Conservation (phyloP, 2,329 filamentous ascomycete genomes). For the Fusarium sp. region DNA sequence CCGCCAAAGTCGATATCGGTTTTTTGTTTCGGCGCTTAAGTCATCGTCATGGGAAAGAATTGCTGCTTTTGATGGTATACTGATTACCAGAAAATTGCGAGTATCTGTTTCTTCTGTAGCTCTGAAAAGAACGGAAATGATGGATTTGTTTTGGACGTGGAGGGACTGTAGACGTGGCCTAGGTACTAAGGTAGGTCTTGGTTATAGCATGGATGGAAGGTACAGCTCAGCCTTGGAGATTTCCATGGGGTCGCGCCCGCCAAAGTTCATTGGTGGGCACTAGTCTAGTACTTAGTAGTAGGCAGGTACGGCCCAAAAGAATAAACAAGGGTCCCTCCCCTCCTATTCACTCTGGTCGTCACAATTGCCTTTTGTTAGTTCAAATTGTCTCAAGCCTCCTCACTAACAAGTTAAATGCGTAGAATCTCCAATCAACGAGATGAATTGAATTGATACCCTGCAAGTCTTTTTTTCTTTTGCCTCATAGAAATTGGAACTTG, state of each 20-base stretch:
- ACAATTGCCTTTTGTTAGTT: slow-evolving; percentile 10
- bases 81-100: not conserved
- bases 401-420: not conserved
- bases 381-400: not conserved
- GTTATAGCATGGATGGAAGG: not conserved
- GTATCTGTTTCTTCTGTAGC: not conserved
- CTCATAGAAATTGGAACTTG: not conserved
- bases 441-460: not conserved
- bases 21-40: slow-evolving; percentile 29
- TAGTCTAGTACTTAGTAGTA: not conserved
- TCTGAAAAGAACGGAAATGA: slow-evolving; percentile 12
- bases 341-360: slow-evolving; percentile 9
- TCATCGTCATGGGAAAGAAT: slow-evolving; percentile 24
- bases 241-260: slow-evolving; percentile 15
- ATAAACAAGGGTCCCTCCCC: slow-evolving; percentile 3
- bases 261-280: slow-evolving; percentile 41
- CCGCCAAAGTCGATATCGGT: slow-evolving; percentile 39
- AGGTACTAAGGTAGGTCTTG: not conserved
- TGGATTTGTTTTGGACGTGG: slow-evolving; percentile 16
- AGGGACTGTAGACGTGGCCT: slow-evolving; percentile 31
- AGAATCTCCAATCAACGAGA: not conserved
- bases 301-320: slow-evolving; percentile 9
- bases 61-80: slow-evolving; percentile 10
- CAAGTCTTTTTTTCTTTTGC: not conserved
- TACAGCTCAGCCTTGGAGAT: slow-evolving; percentile 32